These are phyloP conservation scores for Didymella pomorum DNA, from an alignment of 2,329 filamentous ascomycete species.

Conservation along the genomic window DNA sequence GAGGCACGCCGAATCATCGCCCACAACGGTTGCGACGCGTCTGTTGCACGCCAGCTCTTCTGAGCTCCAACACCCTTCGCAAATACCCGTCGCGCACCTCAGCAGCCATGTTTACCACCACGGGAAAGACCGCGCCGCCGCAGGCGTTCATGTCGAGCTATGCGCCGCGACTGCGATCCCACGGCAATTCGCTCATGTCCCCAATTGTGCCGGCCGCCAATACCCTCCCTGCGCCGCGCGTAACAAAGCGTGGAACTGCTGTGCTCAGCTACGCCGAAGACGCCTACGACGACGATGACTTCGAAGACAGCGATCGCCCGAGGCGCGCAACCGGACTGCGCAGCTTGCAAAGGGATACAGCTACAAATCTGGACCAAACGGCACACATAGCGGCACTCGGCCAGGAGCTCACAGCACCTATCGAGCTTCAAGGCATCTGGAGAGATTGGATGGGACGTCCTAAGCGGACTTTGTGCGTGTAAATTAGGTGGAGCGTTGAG, in stretches of 20 bases:
- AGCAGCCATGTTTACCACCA: slow-evolving; percentile 52
- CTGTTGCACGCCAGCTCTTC: slow-evolving; percentile 37
- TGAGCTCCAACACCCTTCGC: slow-evolving; percentile 40
- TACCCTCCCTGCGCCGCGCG: slow-evolving; percentile 74
- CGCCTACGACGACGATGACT: slow-evolving; percentile 85
- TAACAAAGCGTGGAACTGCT: slow-evolving; percentile 96
- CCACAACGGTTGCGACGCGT: slow-evolving; percentile 41
- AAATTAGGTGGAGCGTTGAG: not conserved
- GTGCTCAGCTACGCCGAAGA: slow-evolving; percentile 99
- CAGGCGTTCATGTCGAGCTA: slow-evolving; percentile 92
- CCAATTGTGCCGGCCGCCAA: slow-evolving; percentile 78
- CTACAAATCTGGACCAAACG: slow-evolving; percentile 64
- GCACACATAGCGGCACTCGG: slow-evolving; percentile 79
- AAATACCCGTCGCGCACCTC: slow-evolving; percentile 31
- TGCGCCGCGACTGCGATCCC: slow-evolving; percentile 86
- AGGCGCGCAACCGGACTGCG: slow-evolving; percentile 79
- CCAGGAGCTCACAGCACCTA: slow-evolving; percentile 80
- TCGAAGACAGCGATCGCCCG: slow-evolving; percentile 76
- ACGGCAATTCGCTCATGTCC: slow-evolving; percentile 89
- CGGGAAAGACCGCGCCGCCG: slow-evolving; percentile 62
- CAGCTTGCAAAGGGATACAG: slow-evolving; percentile 73
- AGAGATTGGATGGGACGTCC: slow-evolving; percentile 92
- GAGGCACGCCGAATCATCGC: slow-evolving; percentile 1
- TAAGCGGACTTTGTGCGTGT: slow-evolving; percentile 58
- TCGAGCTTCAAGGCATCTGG: slow-evolving; percentile 89